These are phyloP conservation scores for Ophiocytium majus DNA, from an alignment of 352 stramenopile species.

Conservation along the genomic window DNA sequence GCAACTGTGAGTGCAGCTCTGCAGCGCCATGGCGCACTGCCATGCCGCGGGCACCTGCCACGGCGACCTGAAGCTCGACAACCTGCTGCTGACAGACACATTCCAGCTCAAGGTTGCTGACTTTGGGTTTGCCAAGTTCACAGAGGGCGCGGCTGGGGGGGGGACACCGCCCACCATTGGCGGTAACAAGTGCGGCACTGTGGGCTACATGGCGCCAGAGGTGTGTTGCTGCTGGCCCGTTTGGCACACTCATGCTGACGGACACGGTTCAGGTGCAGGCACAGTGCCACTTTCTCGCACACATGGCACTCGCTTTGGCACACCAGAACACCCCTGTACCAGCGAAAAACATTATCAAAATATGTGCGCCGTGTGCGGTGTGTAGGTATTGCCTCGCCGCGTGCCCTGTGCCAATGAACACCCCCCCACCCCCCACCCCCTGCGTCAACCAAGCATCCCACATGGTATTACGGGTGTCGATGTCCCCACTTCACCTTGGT, in stretches of 20 bases:
- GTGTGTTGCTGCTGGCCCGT: constrained; percentile 70
- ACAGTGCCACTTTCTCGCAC: not conserved
- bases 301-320: not conserved
- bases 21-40: constrained; percentile 65
- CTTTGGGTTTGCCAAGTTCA: constrained; percentile 88
- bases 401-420: not conserved
- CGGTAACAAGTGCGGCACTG: constrained; percentile 72
- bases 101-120: constrained; percentile 69
- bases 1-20: no score
- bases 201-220: constrained; percentile 82
- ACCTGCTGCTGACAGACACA: constrained; percentile 72
- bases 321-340: not conserved
- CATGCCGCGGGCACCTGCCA: constrained; percentile 74
- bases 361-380: not conserved
- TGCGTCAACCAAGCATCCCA: no score
- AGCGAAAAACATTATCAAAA: no score
- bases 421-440: no score
- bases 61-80: constrained; percentile 85
- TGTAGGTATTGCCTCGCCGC: not conserved
- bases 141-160: constrained; percentile 62
- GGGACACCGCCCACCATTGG: constrained; percentile 56
- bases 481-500: no score
- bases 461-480: no score
- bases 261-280: not conserved
- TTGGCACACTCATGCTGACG: constrained; percentile 20